Conservation (phyloP, 345 rosid genomes). For the Boechera divaricarpa region DNA sequence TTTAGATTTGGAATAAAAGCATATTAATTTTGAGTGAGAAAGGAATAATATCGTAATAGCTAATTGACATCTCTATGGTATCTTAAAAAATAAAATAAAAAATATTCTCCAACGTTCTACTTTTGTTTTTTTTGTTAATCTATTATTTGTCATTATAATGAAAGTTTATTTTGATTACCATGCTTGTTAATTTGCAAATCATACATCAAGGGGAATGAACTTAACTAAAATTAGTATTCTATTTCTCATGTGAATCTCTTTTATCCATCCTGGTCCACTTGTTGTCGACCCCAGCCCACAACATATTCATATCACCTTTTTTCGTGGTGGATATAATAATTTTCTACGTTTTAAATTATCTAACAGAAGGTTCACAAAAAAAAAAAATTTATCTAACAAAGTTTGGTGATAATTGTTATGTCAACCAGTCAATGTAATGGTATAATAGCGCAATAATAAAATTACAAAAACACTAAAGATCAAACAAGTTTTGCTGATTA, state of each 20-base stretch:
- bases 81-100: not conserved
- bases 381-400: not conserved
- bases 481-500: not conserved
- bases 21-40: conserved; percentile 13
- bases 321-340: not conserved
- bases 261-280: conserved; percentile 23
- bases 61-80: not conserved
- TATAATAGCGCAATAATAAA: not conserved
- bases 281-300: conserved; percentile 34
- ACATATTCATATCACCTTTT: conserved; percentile 31
- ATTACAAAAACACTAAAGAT: not conserved
- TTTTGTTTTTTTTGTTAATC: not conserved
- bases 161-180: not conserved
- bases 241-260: conserved; percentile 38
- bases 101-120: not conserved
- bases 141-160: not conserved
- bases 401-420: not conserved
- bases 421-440: not conserved
- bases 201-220: conserved; percentile 38
- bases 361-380: not conserved
- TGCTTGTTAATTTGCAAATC: conserved; percentile 7
- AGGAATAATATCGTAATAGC: conserved; percentile 13
- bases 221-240: conserved; percentile 13
- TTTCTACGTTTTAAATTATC: not conserved
- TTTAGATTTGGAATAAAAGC: not conserved